phyloP scores from a whole-genome alignment of 208 protist species.

The Leishmania arabica region DNA sequence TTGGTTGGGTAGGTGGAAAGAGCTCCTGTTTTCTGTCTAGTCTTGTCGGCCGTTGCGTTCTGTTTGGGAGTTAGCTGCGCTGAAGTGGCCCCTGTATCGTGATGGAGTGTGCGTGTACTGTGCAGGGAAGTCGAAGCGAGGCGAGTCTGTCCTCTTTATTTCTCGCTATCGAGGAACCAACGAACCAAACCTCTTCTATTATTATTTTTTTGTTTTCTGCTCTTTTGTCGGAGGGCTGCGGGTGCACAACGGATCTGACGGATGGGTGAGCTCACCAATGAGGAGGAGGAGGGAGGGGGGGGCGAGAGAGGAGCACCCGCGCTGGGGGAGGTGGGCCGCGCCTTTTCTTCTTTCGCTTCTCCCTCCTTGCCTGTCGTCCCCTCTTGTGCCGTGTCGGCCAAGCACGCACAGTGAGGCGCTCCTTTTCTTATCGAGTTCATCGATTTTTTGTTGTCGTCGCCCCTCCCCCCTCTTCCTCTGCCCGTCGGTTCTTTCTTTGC shows the following conservation, averaged over 20 bases:
- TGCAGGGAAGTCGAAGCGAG: neutral
- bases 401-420: neutral
- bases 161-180: neutral
- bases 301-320: neutral
- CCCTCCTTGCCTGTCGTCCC: neutral
- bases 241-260: neutral
- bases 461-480: too few relatives aligned
- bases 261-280: neutral
- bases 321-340: neutral
- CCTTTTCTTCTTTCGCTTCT: neutral
- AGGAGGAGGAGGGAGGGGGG: neutral
- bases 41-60: neutral
- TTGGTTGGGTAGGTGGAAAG: neutral
- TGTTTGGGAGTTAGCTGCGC: neutral
- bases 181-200: neutral
- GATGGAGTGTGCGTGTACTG: neutral
- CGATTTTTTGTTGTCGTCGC: neutral
- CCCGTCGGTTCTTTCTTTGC: neutral
- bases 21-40: neutral
- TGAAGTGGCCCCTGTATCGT: neutral
- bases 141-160: neutral
- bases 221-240: neutral
- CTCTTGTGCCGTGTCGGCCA: neutral
- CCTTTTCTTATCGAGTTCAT: neutral
- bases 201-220: neutral